Evolutionary conservation across 2,329 filamentous ascomycete genomes (phyloP).

Genomic region (Verticillium klebahnii): DNA sequence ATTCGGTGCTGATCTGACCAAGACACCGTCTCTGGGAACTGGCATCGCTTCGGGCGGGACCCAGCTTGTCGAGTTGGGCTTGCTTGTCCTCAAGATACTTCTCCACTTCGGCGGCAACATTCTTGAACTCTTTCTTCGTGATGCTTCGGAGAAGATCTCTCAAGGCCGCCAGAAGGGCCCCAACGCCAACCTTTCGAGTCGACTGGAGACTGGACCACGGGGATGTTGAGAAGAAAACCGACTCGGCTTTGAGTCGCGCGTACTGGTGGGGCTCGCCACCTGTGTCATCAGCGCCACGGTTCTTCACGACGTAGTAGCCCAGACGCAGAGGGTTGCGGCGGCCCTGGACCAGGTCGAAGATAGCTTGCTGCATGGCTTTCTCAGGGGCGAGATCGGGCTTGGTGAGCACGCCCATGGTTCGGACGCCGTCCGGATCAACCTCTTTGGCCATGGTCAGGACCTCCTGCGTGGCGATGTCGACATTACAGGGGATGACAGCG

Average conservation of each 20-base stretch:
- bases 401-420: conserved; percentile 54
- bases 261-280: conserved; percentile 18
- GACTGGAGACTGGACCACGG: conserved; percentile 28
- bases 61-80: not conserved
- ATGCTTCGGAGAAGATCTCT: conserved; percentile 32
- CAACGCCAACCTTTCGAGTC: conserved; percentile 25
- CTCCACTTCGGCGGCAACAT: conserved; percentile 1
- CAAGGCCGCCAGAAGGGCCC: conserved; percentile 28
- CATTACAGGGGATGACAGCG: conserved; percentile 35
- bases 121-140: conserved; percentile 21
- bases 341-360: conserved; percentile 28
- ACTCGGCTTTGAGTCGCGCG: conserved; percentile 26
- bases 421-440: conserved; percentile 20
- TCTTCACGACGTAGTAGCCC: conserved; percentile 50
- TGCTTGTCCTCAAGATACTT: not conserved
- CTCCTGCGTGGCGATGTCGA: conserved; percentile 31
- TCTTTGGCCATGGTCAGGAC: conserved; percentile 6
- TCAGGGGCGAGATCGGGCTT: conserved; percentile 39
- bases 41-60: not conserved
- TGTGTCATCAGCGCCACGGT: conserved; percentile 38
- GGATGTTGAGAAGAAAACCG: conserved; percentile 28
- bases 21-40: not conserved
- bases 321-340: conserved; percentile 19
- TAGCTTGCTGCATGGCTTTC: conserved; percentile 19
- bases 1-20: not conserved